phyloP scores from a whole-genome alignment of 2,329 filamentous ascomycete species.

The Drechslerella stenobrocha region DNA sequence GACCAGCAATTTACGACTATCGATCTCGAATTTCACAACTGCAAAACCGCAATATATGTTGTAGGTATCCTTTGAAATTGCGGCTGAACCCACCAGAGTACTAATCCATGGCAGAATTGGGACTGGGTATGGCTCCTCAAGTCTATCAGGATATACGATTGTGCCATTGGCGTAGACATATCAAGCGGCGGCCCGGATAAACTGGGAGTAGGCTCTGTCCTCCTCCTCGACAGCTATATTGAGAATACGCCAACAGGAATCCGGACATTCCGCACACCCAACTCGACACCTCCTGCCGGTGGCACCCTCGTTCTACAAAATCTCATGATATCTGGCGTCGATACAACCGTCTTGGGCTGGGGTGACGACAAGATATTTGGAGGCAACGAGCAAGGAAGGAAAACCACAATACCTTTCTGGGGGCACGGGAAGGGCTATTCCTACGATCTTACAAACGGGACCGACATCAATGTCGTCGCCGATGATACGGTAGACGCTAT shows the following conservation, averaged over 20 bases:
- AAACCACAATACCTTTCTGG: conserved; percentile 40
- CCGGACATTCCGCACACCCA: conserved; percentile 62
- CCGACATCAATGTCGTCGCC: conserved; percentile 40
- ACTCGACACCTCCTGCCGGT: conserved; percentile 58
- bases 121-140: conserved; percentile 85
- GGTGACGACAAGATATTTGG: conserved; percentile 33
- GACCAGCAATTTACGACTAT: conserved; percentile 80
- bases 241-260: conserved; percentile 75
- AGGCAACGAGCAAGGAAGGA: conserved; percentile 23
- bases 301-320: conserved; percentile 69
- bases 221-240: conserved; percentile 79
- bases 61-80: conserved; percentile 7
- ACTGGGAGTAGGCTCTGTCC: conserved; percentile 81
- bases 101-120: conserved; percentile 66
- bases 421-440: conserved; percentile 45
- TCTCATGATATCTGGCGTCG: conserved; percentile 61
- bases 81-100: not conserved
- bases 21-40: conserved; percentile 79
- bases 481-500: conserved; percentile 34
- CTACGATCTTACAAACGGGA: conserved; percentile 18
- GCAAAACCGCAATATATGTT: conserved; percentile 79
- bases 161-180: conserved; percentile 76
- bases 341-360: conserved; percentile 57
- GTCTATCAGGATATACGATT: conserved; percentile 72
- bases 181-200: conserved; percentile 63